A percentile compares a stretch with the other conserved stretches of the same genome.
phyloP scores from a whole-genome alignment of 345 rosid species.

The Eucalyptus albens region DNA sequence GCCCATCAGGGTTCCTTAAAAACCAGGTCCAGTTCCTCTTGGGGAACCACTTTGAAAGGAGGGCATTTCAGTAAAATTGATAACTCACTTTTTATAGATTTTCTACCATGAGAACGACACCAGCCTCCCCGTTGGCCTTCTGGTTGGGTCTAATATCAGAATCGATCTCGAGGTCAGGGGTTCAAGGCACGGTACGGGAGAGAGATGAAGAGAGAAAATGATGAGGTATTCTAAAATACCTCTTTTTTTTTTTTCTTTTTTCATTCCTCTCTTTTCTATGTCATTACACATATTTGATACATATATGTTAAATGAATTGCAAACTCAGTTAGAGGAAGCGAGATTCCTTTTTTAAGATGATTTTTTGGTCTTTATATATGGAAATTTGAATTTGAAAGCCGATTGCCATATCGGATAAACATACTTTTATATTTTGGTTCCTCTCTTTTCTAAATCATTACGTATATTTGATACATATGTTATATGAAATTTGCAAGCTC shows the following conservation, averaged over 20 bases:
- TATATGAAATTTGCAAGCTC: too few relatives aligned
- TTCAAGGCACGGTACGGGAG: background rate
- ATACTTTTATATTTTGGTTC: background rate
- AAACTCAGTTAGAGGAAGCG: background rate
- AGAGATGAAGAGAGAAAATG: background rate
- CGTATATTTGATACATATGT: background rate
- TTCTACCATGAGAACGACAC: rapidly evolving
- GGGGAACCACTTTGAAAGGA: background rate
- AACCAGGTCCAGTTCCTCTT: background rate
- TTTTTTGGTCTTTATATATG: background rate
- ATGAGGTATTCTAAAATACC: background rate
- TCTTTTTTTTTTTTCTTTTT: background rate
- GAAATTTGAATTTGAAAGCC: too few relatives aligned
- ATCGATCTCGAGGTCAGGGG: background rate
- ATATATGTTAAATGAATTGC: too few relatives aligned
- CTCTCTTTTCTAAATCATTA: background rate
- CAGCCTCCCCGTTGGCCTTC: background rate
- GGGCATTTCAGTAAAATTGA: background rate
- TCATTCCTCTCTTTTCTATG: background rate
- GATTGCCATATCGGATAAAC: background rate
- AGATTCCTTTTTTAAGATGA: background rate
- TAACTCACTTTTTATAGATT: rapidly evolving
- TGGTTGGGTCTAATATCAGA: background rate
- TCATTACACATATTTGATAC: background rate
- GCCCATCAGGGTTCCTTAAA: background rate